Evolutionary conservation across 2,329 filamentous ascomycete species (phyloP).

Genomic region (Emmonsiellopsis sp.): DNA sequence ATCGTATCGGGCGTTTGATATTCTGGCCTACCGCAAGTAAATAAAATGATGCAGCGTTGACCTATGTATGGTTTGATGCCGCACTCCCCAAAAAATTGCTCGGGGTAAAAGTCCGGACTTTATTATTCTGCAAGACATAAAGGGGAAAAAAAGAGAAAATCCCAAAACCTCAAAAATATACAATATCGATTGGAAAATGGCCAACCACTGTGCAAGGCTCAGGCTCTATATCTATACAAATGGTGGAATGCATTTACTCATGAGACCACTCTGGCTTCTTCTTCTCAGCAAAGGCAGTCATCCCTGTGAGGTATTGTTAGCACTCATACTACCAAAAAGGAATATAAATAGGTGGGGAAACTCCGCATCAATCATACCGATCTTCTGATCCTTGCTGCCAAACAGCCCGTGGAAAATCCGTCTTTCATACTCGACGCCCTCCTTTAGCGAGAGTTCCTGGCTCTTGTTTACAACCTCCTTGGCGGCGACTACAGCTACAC

Average conservation of each 20-base stretch:
- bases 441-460: slow-evolving; percentile 76
- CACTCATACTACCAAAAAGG: neutral
- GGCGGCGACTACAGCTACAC: slow-evolving; percentile 75
- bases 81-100: neutral
- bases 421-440: slow-evolving; percentile 92
- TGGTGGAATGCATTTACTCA: slow-evolving; percentile 43
- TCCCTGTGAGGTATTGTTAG: slow-evolving; percentile 33
- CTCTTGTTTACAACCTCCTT: slow-evolving; percentile 99
- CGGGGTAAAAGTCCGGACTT: too few species aligned
- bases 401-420: slow-evolving; percentile 89
- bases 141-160: neutral
- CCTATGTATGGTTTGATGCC: neutral
- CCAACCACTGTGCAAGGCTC: too few species aligned
- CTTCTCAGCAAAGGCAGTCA: slow-evolving; percentile 95
- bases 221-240: neutral
- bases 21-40: neutral
- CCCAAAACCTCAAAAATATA: too few species aligned
- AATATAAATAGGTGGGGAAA: neutral
- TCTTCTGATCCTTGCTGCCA: slow-evolving; percentile 93
- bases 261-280: slow-evolving; percentile 85
- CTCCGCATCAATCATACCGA: slow-evolving; percentile 47
- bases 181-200: too few species aligned
- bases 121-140: neutral
- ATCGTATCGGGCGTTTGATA: neutral
- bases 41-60: neutral